Percentiles rank a stretch among this genome's conserved stretches.
These are phyloP conservation scores for Macrophomina tecta DNA, from an alignment of 2,329 filamentous ascomycete genomes.

Conservation along the genomic window DNA sequence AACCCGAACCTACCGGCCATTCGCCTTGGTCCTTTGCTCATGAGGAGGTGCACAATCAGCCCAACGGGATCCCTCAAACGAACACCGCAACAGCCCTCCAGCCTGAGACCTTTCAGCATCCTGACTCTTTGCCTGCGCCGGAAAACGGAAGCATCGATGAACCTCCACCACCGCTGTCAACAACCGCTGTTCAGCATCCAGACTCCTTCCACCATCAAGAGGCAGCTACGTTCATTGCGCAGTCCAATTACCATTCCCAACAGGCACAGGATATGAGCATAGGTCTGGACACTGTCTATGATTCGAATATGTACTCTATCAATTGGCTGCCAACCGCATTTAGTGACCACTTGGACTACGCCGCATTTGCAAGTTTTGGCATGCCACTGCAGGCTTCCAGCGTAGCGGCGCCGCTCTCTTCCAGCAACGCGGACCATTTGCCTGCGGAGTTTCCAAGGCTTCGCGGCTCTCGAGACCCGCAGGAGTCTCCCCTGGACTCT, in stretches of 20 bases:
- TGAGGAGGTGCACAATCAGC: not conserved
- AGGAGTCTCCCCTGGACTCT: not conserved
- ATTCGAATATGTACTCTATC: slow-evolving; percentile 9
- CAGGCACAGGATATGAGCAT: not conserved
- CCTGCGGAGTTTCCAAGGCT: not conserved
- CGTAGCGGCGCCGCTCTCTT: not conserved
- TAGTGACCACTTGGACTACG: slow-evolving; percentile 10
- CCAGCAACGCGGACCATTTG: not conserved
- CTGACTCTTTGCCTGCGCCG: not conserved
- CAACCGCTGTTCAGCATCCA: not conserved
- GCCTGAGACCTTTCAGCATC: not conserved
- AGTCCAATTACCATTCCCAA: not conserved
- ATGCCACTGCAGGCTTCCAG: not conserved
- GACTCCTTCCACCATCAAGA: not conserved
- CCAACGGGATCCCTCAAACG: too few species aligned
- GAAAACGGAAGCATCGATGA: not conserved
- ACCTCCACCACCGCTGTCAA: not conserved
- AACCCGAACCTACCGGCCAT: not conserved
- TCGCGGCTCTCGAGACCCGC: not conserved
- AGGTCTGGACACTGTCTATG: not conserved
- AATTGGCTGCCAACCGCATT: slow-evolving; percentile 17
- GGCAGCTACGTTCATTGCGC: not conserved
- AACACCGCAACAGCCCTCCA: not conserved
- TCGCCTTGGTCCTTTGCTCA: not conserved
- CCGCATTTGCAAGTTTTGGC: slow-evolving; percentile 2